Base-by-base conservation (phyloP, 2,329 filamentous ascomycete genomes). In the Aspergillus aculeatinus region DNA sequence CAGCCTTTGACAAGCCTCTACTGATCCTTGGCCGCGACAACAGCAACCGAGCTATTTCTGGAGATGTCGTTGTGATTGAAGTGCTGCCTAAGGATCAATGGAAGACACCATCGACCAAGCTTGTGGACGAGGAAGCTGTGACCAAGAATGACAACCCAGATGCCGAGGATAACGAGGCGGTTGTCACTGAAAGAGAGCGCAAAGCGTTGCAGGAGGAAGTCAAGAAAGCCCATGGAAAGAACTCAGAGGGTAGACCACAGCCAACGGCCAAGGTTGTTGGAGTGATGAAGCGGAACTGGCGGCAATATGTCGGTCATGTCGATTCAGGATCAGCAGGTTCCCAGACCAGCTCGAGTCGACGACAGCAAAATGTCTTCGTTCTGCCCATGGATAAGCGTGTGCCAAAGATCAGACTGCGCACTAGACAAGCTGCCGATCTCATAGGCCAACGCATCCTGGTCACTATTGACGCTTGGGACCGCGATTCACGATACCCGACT, bases 341-440 rank as follows among this genome's bases (percentile, higher is more conserved):
- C 56, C 85, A 87, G 3, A 85, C 85, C 2, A 89, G 87, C 61
- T 89, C 92, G 67, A 92, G 91, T 31, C 86, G 92, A 60, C 90
- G 90, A 69, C 92, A 96, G 73, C 92, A 97, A 73, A 96, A 87
- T 16, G 92, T 99, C 14, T 99, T 99, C 77, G 83, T 99, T 19
- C 87, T 98, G 52, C 93, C 95, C 4, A 98, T 99, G 94, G 94
- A 99, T 77, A 98, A 96, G 81, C 89, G 92, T 70, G 90, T 99
- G 23, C 95, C 95, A 2, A 99, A 98, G 80, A 97, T 99, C 69
- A 87, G 92, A 50, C 87, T 99, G 57, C 88, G 93, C 54, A 98
- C 95, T 11, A 85, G 95, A 55, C 95, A 98, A 76, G 93, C 92
- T 25, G 87, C 87, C 16, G 92, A 96, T 70, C 84, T 99, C 4